Evolutionary conservation across 1,139 yeast genomes (phyloP), one percentile per base, ranked within the genome.

Genomic region (Meyerozyma carpophila): DNA sequence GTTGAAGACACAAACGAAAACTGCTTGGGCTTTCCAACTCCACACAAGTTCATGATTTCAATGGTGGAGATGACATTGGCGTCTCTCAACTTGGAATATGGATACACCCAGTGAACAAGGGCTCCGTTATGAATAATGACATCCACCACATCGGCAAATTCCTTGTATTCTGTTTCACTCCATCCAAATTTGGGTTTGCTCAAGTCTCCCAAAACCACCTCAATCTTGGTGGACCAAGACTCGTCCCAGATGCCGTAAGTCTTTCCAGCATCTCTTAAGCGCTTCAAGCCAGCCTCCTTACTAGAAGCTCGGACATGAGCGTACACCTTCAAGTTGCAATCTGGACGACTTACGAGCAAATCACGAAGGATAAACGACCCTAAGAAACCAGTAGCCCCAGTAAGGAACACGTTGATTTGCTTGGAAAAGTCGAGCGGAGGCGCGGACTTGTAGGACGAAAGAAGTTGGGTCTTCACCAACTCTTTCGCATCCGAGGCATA

Each of bases 81-180:
- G 49, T 89, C 96, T 56, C 98, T 81, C 54, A 94, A 73, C 55
- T 86, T 88, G 42, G 85, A 70, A 65, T 94, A 94, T 37, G 98
- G 98, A 62, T 87, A 93, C 3, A 91, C 96, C 99, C 99, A 94
- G 65, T 94, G 98, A 37, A 94, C 99, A 50, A 91, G 74, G 4
- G 98, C 99, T 68, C 98, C 98, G 57, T 94, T 94, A 65, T 94
- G 99, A 49, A 94, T 79, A 42, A 94, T 82, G 5, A 85, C 84
- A 62, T 94, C 98, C 46, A 91, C 72, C 1, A 71, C 65, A 11
- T 76, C 65, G 5, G 81, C 66, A 48, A 94, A 73, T 5, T 59
- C 42, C 2, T 53, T 43, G 96, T 96, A 93, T 34, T 69, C 68
- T 1, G 56, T 57, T 26, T 75, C 73, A n/a, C 65, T 56, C 47